Evolutionary conservation across 1,284 basidiomycete species (phyloP).

Genomic region (Omphalotus olearius): DNA sequence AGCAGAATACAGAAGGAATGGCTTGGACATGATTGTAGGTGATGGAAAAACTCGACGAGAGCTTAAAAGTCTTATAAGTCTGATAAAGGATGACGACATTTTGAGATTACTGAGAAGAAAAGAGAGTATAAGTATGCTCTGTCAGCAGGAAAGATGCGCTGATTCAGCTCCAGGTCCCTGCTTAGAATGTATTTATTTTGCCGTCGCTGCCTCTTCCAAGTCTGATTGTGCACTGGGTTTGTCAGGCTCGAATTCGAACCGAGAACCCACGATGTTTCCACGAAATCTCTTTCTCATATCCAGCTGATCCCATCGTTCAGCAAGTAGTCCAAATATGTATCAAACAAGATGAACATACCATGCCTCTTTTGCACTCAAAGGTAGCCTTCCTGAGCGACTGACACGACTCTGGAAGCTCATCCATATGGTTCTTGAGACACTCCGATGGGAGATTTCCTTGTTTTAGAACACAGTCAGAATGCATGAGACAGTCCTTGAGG

Average conservation of each 20-base stretch:
- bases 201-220: neutral
- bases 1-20: constrained; percentile 60
- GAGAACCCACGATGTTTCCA: constrained; percentile 63
- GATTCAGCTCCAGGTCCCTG: constrained; percentile 6
- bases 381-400: constrained; percentile 70
- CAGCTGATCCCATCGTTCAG: constrained; percentile 41
- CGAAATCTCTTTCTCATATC: constrained; percentile 83
- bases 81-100: neutral
- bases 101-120: neutral
- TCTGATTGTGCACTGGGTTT: constrained; percentile 7
- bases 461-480: constrained; percentile 80
- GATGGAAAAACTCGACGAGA: neutral
- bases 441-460: constrained; percentile 70
- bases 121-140: neutral
- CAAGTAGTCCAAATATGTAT: neutral
- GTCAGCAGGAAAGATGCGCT: neutral
- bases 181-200: neutral
- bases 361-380: constrained; percentile 84
- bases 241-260: constrained; percentile 37
- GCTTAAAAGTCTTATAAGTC: no score
- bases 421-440: constrained; percentile 67
- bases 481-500: constrained; percentile 75
- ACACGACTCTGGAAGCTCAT: constrained; percentile 76
- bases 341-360: constrained; percentile 54
- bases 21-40: constrained; percentile 29